Base-by-base conservation (phyloP, 2,329 filamentous ascomycete species). In the Myriosclerotinia duriaeana region DNA sequence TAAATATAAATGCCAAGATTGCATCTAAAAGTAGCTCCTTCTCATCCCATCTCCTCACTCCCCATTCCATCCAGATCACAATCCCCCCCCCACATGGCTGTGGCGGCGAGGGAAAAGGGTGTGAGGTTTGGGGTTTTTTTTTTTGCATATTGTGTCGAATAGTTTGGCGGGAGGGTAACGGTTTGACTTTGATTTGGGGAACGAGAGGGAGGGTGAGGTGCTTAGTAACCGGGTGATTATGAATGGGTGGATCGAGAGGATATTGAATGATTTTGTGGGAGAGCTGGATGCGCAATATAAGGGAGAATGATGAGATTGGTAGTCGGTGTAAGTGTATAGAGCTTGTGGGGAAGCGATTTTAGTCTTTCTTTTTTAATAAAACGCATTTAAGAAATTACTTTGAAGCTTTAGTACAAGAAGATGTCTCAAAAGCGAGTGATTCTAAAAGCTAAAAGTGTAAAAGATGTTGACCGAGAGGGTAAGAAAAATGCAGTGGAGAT, bases 171-270 rank as follows among this genome's bases (percentile, higher is more conserved):
- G 44, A 3, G 17, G 17, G 22, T n/a, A n/a, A n/a, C n/a, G n/a
- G n/a, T 60, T 48, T 34, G 50, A 64, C 36, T 42, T 55, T 64
- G 30, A 64, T 53, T 30, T 53, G 61, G 48, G 17, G 44, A 54
- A 44, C 40, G 48, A 64, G 22, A 64, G 44, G 61, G 34, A 54
- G n/a, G 26, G 1, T 5, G 9, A 8, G 22, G 61, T 53, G 61
- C 15, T 60, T 36, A 15, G 8, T 9, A 5, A 60, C 22, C 46
- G 56, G 0, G 20, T 7, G 6, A 0, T 48, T 20, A 38, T 60
- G 56, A 60, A 50, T 50, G 5, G 4, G 44, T 50, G 30, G 56
- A 50, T 60, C 26, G 56, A 22, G 30, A 48, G 7, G 8, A 38
- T 60, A 11, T 26, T 60, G 20, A 36, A 50, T 15, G 30, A 11